These are phyloP conservation scores for Leptographium lundbergii DNA, from an alignment of 2,329 filamentous ascomycete species.

Conservation along the genomic window DNA sequence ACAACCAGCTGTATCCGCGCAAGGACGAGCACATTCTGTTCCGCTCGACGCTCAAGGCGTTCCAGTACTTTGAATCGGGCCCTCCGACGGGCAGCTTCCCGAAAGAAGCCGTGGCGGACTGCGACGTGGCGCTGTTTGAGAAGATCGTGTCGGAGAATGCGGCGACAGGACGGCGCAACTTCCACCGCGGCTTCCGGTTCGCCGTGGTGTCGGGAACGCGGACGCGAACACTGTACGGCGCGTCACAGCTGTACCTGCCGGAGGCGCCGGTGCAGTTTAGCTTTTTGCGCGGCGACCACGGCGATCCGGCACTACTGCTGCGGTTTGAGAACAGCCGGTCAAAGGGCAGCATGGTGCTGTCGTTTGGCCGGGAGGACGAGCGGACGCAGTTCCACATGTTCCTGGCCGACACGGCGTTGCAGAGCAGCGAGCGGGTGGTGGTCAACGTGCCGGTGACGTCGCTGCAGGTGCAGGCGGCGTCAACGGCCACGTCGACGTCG, in stretches of 20 bases:
- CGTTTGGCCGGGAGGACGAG: slow-evolving; percentile 62
- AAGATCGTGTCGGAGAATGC: slow-evolving; percentile 54
- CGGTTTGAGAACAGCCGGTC: slow-evolving; percentile 54
- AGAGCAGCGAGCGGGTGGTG: slow-evolving; percentile 55
- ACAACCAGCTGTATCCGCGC: slow-evolving; percentile 55
- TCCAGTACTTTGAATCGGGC: slow-evolving; percentile 70
- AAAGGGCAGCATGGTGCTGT: slow-evolving; percentile 61
- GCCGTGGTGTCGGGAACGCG: slow-evolving; percentile 65
- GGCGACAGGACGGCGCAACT: slow-evolving; percentile 56
- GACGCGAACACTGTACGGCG: slow-evolving; percentile 64
- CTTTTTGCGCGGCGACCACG: slow-evolving; percentile 59
- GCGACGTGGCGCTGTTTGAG: slow-evolving; percentile 66
- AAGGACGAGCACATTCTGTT: slow-evolving; percentile 60
- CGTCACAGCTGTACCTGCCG: slow-evolving; percentile 56
- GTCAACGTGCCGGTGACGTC: slow-evolving; percentile 54
- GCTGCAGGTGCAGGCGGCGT: slow-evolving; percentile 23
- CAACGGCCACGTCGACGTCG: slow-evolving; percentile 41
- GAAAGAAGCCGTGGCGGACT: slow-evolving; percentile 56
- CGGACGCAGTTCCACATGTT: slow-evolving; percentile 59
- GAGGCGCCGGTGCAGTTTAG: slow-evolving; percentile 63
- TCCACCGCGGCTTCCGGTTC: slow-evolving; percentile 70
- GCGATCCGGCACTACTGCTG: slow-evolving; percentile 56
- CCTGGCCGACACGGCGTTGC: slow-evolving; percentile 58
- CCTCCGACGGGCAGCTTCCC: slow-evolving; percentile 62
- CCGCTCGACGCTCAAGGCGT: slow-evolving; percentile 54